Base-by-base conservation (phyloP, 345 rosid genomes). In the Pistacia atlantica region DNA sequence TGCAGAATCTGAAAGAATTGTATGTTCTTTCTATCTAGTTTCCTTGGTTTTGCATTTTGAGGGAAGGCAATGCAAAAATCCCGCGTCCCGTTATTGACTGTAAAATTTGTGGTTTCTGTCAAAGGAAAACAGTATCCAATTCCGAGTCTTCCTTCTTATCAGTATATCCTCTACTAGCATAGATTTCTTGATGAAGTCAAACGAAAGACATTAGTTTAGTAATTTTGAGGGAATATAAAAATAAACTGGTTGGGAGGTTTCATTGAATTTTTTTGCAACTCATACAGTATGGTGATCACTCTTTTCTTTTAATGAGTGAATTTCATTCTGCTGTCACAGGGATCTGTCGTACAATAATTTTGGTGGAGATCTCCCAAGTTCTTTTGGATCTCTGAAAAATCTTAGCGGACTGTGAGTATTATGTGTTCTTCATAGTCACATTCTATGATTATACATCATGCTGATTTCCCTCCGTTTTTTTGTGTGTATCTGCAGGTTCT, bases 291-390 rank as follows among this genome's bases (percentile, higher is more conserved):
- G 68, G 45, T 71, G 49, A 71, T 63, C 69, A 42, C 6, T 70
- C 31, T 28, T 65, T 61, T 66, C 55, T 69, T 64, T 62, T 18
- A 4, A 8, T 63, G 28, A 55, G 42, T 49, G 16, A 63, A 33
- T 9, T 16, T 74, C 69, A 49, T 71, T 69, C 60, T 72, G 42
- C 65, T 58, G 52, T 77, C 48, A 61, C 85, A 93, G 99, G 93
- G 99, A 96, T 86, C 85, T 96, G 28, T 93, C 99, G 16, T 81
- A 82, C 89, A 93, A 96, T 75, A 76, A 89, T 77, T 90, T 96
- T 79, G 80, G 82, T 13, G 98, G 98, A 81, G 99, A 96, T 82
- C 84, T 96, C 42, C 98, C 98, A 8, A 90, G 87, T 86, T 93
- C 98, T 61, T 89, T 96, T 81, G 91, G 83, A 73, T 85, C 90